Evolutionary conservation across 371 early-diverging fungal species (phyloP), one percentile per base, ranked within the genome.

Genomic region (Fennellomyces sp.): DNA sequence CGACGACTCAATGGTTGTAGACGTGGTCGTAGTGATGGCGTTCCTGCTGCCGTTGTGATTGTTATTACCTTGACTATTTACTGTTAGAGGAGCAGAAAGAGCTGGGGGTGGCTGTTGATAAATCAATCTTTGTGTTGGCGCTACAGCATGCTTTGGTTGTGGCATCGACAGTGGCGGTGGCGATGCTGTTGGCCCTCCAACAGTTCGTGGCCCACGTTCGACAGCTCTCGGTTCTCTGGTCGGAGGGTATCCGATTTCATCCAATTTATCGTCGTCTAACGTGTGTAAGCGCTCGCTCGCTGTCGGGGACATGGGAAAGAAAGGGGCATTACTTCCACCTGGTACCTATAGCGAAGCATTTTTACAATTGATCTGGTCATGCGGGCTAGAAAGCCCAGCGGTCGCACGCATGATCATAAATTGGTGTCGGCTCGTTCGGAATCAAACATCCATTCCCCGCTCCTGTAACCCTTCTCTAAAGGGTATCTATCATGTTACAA

Each of bases 151-250:
- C 23, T 54, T 48, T 42, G 65, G 65, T 31, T 59, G 42, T 39
- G 65, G 65, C 65, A 65, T 65, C 52, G 60, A 48, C n/a, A 65
- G 52, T 3, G 65, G 65, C 12, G 65, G 65, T 10, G 65, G 65
- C 21, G 65, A 65, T 36, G 60, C 60, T 23, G 65, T 65, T 39
- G 65, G 65, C 10, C 55, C 60, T 42, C 45, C 36, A 42, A 65
- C 64, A 19, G 3, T 23, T 11, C 23, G 45, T 21, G 45, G 21
- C 21, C 3, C 45, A 8, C 21, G 45, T 45, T 45, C 25, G 8
- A 21, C 5, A 12, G 19, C 4, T 17, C 23, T 45, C 23, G 12
- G n/a, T 45, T 23, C 10, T 45, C 45, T 45, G 4, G 19, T 45
- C 23, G 4, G 45, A 4, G 45, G 45, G 23, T 45, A 45, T 17